A percentile compares a stretch with the other conserved stretches of the same genome.
Evolutionary conservation across 257 asterid species (phyloP).

Genomic region (Thymus quinquecostatus): DNA sequence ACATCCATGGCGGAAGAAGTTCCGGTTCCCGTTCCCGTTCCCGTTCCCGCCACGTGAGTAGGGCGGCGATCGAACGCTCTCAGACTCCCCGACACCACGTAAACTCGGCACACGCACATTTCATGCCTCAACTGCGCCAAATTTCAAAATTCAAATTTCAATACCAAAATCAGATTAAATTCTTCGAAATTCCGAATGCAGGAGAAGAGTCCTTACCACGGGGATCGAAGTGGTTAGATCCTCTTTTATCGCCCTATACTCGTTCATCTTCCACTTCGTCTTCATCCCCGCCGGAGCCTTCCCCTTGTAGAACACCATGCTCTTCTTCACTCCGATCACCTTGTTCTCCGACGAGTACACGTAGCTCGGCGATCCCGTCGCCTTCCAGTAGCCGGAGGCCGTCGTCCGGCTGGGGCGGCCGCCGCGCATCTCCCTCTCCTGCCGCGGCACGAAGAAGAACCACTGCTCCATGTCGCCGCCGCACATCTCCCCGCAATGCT

Average conservation of each 20-base stretch:
- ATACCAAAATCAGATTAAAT: too few species aligned
- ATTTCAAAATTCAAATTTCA: not conserved
- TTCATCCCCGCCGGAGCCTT: slow-evolving; percentile 74
- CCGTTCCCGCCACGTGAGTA: slow-evolving; percentile 3
- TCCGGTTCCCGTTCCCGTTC: too few species aligned
- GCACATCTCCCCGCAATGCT: slow-evolving; percentile 65
- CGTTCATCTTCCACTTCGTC: slow-evolving; percentile 83
- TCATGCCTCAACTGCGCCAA: slow-evolving; percentile 78
- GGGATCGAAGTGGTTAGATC: slow-evolving; percentile 47
- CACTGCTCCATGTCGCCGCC: slow-evolving; percentile 73
- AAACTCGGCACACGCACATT: slow-evolving; percentile 72
- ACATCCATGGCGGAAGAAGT: not conserved
- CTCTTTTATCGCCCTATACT: slow-evolving; percentile 64
- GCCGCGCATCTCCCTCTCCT: slow-evolving; percentile 69
- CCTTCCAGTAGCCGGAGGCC: slow-evolving; percentile 79
- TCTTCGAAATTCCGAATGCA: too few species aligned
- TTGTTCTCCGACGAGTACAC: slow-evolving; percentile 61
- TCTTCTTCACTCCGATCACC: slow-evolving; percentile 73
- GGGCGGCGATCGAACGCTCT: slow-evolving; percentile 73
- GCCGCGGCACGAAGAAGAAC: slow-evolving; percentile 76
- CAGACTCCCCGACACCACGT: slow-evolving; percentile 61
- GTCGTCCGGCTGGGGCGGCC: slow-evolving; percentile 79
- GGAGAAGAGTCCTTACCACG: slow-evolving; percentile 36
- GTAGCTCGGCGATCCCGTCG: slow-evolving; percentile 78
- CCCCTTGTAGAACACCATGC: slow-evolving; percentile 80